A percentile compares a stretch with the other conserved stretches of the same genome.
Conservation (phyloP, 306 rosid genomes). For the Castanospermum australe region DNA sequence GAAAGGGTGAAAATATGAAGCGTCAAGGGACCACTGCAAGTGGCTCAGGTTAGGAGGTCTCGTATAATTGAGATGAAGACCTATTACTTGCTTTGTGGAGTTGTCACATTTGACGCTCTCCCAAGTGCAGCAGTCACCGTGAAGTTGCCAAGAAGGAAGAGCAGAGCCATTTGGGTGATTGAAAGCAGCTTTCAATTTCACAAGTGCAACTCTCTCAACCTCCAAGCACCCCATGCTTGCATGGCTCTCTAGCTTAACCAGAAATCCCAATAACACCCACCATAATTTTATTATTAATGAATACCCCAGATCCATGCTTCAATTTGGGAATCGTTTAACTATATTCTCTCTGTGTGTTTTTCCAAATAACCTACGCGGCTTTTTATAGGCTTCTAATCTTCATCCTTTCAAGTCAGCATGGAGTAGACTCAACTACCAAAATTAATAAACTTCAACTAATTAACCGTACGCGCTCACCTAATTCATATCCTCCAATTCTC, state of each 20-base stretch:
- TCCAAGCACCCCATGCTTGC: not conserved
- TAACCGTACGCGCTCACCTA: no score
- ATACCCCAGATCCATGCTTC: not conserved
- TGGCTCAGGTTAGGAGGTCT: not conserved
- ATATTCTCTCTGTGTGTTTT: not conserved
- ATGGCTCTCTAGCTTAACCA: not conserved
- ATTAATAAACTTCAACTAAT: no score
- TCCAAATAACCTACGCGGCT: not conserved
- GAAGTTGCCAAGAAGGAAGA: constrained; percentile 1
- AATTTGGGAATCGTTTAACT: not conserved
- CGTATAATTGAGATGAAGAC: not conserved
- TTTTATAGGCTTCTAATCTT: not conserved
- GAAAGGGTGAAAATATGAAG: not conserved
- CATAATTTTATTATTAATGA: not conserved
- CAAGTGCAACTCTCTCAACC: not conserved
- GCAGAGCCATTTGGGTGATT: constrained; percentile 9
- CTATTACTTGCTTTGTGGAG: not conserved
- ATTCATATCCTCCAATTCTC: no score
- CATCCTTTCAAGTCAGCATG: no score
- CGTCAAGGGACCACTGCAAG: not conserved
- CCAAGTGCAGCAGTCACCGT: not conserved
- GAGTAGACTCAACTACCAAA: no score
- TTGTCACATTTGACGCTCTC: not conserved
- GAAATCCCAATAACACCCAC: not conserved
- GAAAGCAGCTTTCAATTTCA: not conserved